Evolutionary conservation across 345 rosid species (phyloP), one percentile per base, ranked within the genome.

Genomic region (Lepidium aucheri): DNA sequence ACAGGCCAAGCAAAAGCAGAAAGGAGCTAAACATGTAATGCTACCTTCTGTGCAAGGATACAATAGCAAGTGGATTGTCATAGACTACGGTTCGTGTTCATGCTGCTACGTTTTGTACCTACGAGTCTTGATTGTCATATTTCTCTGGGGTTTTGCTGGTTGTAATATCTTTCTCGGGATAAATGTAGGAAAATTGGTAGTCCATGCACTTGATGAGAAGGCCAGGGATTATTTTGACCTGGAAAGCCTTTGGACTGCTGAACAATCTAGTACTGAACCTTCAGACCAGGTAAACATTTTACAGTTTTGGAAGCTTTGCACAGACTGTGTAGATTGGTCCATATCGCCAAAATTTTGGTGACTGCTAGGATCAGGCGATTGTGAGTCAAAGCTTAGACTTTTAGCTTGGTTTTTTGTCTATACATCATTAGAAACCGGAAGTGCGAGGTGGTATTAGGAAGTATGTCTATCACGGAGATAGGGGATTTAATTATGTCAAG

Each of bases 151-250:
- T 26, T 47, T 11, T 52, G 13, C 13, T 54, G 46, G 17, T 7
- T 13, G 22, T 58, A 20, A 36, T 60, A 36, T 30, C 60, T 15
- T 24, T 64, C 17, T 65, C 40, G 17, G 18, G 11, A 15, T 50
- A 18, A 3, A 34, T 72, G 34, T 51, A 89, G 98, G 98, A 1
- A 91, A 79, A 74, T 85, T 86, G 63, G 82, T 89, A 28, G 82
- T 91, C 43, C 98, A 89, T 78, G 98, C 96, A 42, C 91, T 91
- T 63, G 98, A 91, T 65, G 98, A 89, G 82, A 85, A 88, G 63
- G 98, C 98, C 7, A 85, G 98, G 69, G 82, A 74, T 69, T 90
- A 90, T 64, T 93, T 86, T 77, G 73, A 86, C 74, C 77, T 90
- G 81, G 98, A 93, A 77, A 72, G 67, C 38, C 81, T 88, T 55